These are phyloP conservation scores for Candida manassasensis DNA, from an alignment of 805 yeast species.

Conservation along the genomic window DNA sequence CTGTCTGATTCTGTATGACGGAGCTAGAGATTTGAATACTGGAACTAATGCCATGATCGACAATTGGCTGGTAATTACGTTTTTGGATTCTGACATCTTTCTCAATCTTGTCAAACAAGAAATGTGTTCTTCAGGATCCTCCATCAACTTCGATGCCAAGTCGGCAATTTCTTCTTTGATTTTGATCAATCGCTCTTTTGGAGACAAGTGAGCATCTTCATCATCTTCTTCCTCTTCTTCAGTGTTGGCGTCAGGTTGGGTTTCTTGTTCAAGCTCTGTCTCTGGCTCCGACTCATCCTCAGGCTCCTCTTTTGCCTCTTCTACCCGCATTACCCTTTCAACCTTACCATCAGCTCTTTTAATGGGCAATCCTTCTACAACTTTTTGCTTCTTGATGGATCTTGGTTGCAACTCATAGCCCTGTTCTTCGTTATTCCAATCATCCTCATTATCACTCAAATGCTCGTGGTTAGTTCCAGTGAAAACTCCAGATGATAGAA, in stretches of 20 bases:
- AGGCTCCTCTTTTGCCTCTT: slow-evolving; percentile 18
- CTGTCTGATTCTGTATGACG: slow-evolving; percentile 82
- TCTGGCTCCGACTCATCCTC: slow-evolving; percentile 12
- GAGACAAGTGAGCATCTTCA: slow-evolving; percentile 43
- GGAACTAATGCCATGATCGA: slow-evolving; percentile 77
- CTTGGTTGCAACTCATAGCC: slow-evolving; percentile 78
- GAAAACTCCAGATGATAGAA: slow-evolving; percentile 35
- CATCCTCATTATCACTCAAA: slow-evolving; percentile 10
- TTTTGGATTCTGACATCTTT: slow-evolving; percentile 64
- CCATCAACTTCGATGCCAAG: slow-evolving; percentile 69
- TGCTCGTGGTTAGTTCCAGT: slow-evolving; percentile 6
- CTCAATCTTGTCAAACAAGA: slow-evolving; percentile 59
- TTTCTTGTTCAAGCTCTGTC: slow-evolving; percentile 12
- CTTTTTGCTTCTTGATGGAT: slow-evolving; percentile 38
- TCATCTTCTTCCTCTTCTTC: slow-evolving; percentile 29
- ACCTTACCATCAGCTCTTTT: slow-evolving; percentile 67
- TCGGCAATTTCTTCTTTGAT: slow-evolving; percentile 82
- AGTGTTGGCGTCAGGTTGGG: slow-evolving; percentile 15
- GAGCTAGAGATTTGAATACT: slow-evolving; percentile 79
- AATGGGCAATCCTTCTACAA: slow-evolving; percentile 75
- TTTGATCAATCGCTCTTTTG: slow-evolving; percentile 50
- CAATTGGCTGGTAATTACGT: slow-evolving; percentile 61
- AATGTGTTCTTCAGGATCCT: slow-evolving; percentile 86
- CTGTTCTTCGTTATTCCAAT: slow-evolving; percentile 73
- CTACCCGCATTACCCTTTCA: slow-evolving; percentile 52